Evolutionary conservation across 768 basidiomycete species (phyloP), one percentile per base, ranked within the genome.

Genomic region (Hysterangium stoloniferum): DNA sequence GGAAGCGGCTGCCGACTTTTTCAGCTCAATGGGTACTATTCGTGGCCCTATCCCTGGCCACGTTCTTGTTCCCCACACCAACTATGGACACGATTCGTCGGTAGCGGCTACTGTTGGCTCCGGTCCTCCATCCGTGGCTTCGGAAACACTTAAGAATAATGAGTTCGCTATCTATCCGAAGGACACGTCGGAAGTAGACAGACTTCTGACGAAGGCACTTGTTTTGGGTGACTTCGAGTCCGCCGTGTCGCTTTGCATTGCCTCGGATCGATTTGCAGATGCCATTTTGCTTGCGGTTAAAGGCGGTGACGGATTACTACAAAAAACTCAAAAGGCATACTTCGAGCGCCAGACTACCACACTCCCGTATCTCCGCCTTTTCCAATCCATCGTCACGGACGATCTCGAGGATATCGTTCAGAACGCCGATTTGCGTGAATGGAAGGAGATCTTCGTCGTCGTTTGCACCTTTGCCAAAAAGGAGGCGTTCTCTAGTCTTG

Each of bases 101-200:
- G 92, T 94, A 12, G 95, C 94, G 17, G 95, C 95, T 0, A 99
- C 95, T 0, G 76, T 89, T 24, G 95, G 95, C n/a, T 93, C 90
- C 2, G 75, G 90, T 2, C 82, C 92, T 2, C 89, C 90, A 0
- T 92, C 89, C 6, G 75, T 86, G 31, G 77, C 80, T 0, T 69
- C 68, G 13, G 86, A 89, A 56, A 72, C 67, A 2, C 64, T 83
- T 61, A 92, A 86, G 68, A 81, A 71, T 56, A 85, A 83, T 57
- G 84, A 82, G 1, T 99, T 99, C 75, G 82, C 75, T 66, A 94
- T 98, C 56, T 95, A 93, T 61, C 89, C 93, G 0, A 61, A 70
- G 7, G 86, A 91, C 35, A 93, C 95, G 65, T 84, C 83, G 8
- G 87, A 95, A 54, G 82, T 82, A 0, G 94, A 98, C 60, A 74